Percentiles rank a stretch among this genome's conserved stretches.
Evolutionary conservation across 1,139 yeast genomes (phyloP).

Genomic region (Diutina pseudorugosa): DNA sequence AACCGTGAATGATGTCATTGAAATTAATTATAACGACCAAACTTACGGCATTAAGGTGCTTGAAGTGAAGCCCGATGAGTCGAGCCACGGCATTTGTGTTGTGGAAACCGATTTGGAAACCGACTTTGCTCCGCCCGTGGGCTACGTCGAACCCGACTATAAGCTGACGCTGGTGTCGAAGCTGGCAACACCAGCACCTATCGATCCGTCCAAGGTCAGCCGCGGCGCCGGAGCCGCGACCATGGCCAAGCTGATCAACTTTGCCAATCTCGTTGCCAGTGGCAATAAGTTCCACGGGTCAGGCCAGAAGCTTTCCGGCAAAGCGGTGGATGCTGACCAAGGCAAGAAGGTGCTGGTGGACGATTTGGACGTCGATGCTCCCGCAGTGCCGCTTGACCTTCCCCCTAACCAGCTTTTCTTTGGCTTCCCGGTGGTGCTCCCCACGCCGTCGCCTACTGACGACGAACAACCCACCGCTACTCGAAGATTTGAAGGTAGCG

Average conservation of each 20-base stretch:
- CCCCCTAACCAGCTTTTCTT: conserved; percentile 86
- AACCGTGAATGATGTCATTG: conserved; percentile 76
- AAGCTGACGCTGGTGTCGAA: conserved; percentile 20
- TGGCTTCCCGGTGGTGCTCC: conserved; percentile 83
- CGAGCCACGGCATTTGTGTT: conserved; percentile 66
- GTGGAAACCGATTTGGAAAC: conserved; percentile 95
- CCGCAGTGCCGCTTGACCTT: conserved; percentile 59
- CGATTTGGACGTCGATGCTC: conserved; percentile 38
- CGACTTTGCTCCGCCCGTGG: conserved; percentile 98
- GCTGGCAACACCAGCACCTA: conserved; percentile 20
- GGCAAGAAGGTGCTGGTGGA: conserved; percentile 15
- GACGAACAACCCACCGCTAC: conserved; percentile 14
- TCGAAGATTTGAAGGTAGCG: conserved; percentile 42
- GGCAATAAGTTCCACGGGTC: conserved; percentile 52
- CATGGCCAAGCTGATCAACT: conserved; percentile 71
- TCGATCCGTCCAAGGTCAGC: conserved; percentile 24
- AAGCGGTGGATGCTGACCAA: conserved; percentile 18
- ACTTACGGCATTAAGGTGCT: conserved; percentile 72
- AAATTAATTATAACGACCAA: conserved; percentile 72
- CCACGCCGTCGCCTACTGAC: conserved; percentile 32
- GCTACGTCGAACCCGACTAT: conserved; percentile 85
- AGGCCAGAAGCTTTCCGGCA: conserved; percentile 57
- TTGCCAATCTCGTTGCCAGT: conserved; percentile 43
- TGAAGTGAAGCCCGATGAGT: conserved; percentile 75
- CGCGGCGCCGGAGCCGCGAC: conserved; percentile 48